These are phyloP conservation scores for Odontarrhena argentea DNA, from an alignment of 345 rosid species.

Conservation along the genomic window DNA sequence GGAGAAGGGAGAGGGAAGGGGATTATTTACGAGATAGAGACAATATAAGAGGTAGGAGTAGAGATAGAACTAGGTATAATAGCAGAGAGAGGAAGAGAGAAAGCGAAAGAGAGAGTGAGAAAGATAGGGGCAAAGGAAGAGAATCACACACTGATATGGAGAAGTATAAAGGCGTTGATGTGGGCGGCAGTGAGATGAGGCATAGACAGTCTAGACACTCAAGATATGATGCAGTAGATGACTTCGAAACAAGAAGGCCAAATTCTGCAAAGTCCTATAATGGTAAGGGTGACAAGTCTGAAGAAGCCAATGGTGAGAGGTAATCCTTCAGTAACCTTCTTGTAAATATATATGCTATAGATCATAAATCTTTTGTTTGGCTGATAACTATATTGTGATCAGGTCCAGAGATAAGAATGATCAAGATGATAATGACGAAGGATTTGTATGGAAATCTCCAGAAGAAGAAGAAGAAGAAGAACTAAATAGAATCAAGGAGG, in stretches of 20 bases:
- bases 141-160: constrained; percentile 46
- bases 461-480: constrained; percentile 91
- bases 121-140: constrained; percentile 51
- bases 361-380: constrained; percentile 12
- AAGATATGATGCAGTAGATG: constrained; percentile 40
- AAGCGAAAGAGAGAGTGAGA: constrained; percentile 50
- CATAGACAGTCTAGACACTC: constrained; percentile 40
- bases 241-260: constrained; percentile 39
- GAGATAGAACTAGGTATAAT: constrained; percentile 46
- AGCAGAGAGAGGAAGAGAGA: constrained; percentile 47
- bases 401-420: constrained; percentile 60
- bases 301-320: constrained; percentile 47
- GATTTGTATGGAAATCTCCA: constrained; percentile 56
- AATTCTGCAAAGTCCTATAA: constrained; percentile 35
- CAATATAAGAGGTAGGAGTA: constrained; percentile 49
- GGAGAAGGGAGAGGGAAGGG: constrained; percentile 50
- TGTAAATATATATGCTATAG: constrained; percentile 6
- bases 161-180: constrained; percentile 41
- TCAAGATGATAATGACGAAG: constrained; percentile 67
- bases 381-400: constrained; percentile 22
- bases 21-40: constrained; percentile 40
- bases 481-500: constrained; percentile 80
- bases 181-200: constrained; percentile 40
- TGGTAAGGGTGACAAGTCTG: constrained; percentile 44
- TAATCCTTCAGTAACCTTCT: constrained; percentile 32